Percentiles rank a stretch among this genome's conserved stretches.
phyloP scores from a whole-genome alignment of 345 rosid genomes.

The Mangifera indica region DNA sequence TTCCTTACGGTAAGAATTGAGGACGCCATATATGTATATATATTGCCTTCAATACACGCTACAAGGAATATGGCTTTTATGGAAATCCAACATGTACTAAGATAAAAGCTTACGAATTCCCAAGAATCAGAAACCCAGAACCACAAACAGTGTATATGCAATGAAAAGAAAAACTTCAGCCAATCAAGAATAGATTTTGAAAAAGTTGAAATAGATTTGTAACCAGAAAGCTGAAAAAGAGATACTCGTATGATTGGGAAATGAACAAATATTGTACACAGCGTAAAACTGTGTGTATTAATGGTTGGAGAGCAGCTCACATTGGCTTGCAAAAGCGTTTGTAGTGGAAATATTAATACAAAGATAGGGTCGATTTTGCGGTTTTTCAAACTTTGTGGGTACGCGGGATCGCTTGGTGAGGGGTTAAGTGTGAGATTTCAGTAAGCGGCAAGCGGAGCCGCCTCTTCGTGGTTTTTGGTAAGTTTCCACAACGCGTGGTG shows the following conservation, averaged over 20 bases:
- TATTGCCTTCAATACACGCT: slow-evolving; percentile 30
- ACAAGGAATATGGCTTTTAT: slow-evolving; percentile 14
- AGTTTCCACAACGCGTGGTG: too few species aligned
- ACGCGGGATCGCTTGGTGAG: too few species aligned
- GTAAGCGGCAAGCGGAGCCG: too few species aligned
- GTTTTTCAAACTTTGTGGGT: too few species aligned
- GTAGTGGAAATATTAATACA: slow-evolving; percentile 12
- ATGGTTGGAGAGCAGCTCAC: slow-evolving; percentile 30
- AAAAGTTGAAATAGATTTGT: neutral
- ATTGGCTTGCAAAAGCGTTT: slow-evolving; percentile 26
- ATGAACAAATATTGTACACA: slow-evolving; percentile 16
- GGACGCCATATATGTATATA: slow-evolving; percentile 13
- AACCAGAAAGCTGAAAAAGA: neutral
- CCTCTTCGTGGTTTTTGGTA: too few species aligned
- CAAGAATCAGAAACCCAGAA: slow-evolving; percentile 1
- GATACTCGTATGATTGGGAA: slow-evolving; percentile 11
- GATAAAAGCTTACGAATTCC: neutral
- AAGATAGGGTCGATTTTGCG: too few species aligned
- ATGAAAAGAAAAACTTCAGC: slow-evolving; percentile 12
- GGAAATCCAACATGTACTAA: slow-evolving; percentile 22
- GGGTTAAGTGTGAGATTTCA: too few species aligned
- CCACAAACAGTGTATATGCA: slow-evolving; percentile 8
- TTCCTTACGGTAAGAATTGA: slow-evolving; percentile 14
- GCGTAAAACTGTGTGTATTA: slow-evolving; percentile 5
- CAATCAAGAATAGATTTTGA: neutral